These are phyloP conservation scores for Blastocladiella emersonii DNA, from an alignment of 371 early-diverging fungal genomes.

Conservation along the genomic window DNA sequence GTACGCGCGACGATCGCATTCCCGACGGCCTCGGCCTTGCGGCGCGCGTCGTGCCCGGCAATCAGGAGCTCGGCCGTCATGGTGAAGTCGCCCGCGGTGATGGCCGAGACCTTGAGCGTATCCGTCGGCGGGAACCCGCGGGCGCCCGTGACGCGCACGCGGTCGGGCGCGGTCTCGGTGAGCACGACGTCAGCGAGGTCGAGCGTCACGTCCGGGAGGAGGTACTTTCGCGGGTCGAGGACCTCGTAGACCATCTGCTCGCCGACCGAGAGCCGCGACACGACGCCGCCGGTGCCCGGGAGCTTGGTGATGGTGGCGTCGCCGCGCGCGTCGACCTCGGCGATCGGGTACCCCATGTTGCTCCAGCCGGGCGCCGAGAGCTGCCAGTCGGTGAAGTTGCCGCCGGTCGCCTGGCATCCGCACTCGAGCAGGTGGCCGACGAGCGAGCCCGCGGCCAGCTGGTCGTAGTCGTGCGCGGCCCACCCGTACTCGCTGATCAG, in stretches of 20 bases:
- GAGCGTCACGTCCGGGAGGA: conserved; percentile 56
- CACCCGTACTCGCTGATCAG: conserved; percentile 41
- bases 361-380: conserved; percentile 47
- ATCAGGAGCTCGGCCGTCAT: conserved; percentile 47
- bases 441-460: conserved; percentile 49
- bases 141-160: conserved; percentile 49
- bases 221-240: conserved; percentile 49
- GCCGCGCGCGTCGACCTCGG: conserved; percentile 41
- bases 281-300: conserved; percentile 51
- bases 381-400: conserved; percentile 64
- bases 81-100: conserved; percentile 54
- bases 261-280: conserved; percentile 43
- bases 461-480: conserved; percentile 39
- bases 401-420: conserved; percentile 60
- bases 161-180: conserved; percentile 37
- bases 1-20: conserved; percentile 44
- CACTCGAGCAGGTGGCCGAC: conserved; percentile 67
- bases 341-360: conserved; percentile 58
- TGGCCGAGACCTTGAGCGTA: conserved; percentile 50
- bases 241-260: conserved; percentile 62
- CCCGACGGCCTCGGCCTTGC: conserved; percentile 46
- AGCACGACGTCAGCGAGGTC: conserved; percentile 49
- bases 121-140: conserved; percentile 50
- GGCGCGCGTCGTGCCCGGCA: conserved; percentile 48
- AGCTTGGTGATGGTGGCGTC: conserved; percentile 55